These are phyloP conservation scores for Cenchrus fungigraminus DNA, from an alignment of 176 grass and related monocot species.

Conservation along the genomic window DNA sequence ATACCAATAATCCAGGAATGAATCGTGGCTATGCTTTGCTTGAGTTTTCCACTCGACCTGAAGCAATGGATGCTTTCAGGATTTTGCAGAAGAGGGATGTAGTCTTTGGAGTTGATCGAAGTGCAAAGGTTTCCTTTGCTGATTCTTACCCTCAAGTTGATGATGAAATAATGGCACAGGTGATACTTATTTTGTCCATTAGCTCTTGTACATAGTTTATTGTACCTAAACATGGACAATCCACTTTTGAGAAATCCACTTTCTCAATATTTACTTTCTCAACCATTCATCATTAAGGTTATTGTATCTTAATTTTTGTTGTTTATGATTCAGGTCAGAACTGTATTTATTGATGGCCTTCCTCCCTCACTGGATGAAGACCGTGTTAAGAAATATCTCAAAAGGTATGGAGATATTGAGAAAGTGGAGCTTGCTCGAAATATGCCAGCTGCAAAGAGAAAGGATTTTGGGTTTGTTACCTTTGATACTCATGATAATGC, in stretches of 20 bases:
- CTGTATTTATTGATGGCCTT: constrained; percentile 93
- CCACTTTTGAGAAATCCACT: no score
- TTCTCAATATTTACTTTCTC: no score
- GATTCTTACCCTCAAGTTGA: constrained; percentile 84
- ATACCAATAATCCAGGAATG: constrained; percentile 79
- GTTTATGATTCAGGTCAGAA: constrained; percentile 73
- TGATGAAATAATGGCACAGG: constrained; percentile 96
- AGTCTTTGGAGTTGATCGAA: constrained; percentile 81
- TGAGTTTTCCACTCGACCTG: constrained; percentile 87
- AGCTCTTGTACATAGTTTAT: neutral
- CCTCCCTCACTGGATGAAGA: constrained; percentile 89
- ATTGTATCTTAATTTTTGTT: constrained; percentile 39
- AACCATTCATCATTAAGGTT: neutral
- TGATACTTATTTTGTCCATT: constrained; percentile 40
- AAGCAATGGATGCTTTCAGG: constrained; percentile 91
- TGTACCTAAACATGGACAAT: neutral
- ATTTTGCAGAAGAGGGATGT: constrained; percentile 85
- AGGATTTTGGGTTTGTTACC: constrained; percentile 98
- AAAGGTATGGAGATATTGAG: constrained; percentile 87
- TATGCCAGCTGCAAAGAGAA: constrained; percentile 94
- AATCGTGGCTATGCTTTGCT: constrained; percentile 96
- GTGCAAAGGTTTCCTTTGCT: constrained; percentile 93
- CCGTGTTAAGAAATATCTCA: constrained; percentile 81
- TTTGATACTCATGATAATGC: constrained; percentile 93
- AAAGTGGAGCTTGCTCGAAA: constrained; percentile 94